Evolutionary conservation across 2,329 filamentous ascomycete species (phyloP).

Genomic region (Mollisia scopiformis): DNA sequence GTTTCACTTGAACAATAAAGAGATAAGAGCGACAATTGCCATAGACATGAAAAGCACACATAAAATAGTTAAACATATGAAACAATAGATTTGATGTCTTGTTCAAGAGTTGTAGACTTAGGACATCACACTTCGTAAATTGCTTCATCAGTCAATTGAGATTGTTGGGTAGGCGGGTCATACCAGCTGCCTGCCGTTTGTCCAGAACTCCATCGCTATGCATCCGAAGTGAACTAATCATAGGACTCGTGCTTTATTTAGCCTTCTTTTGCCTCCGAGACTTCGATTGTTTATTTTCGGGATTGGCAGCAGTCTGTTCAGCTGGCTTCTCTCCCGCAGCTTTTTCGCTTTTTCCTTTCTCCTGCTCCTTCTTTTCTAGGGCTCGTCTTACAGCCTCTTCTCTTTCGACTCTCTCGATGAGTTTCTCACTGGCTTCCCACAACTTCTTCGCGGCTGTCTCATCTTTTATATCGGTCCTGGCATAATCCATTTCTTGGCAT

Average conservation of each 20-base stretch:
- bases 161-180: too few relatives aligned
- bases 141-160: neutral
- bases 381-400: conserved; percentile 63
- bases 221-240: neutral
- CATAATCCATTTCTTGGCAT: conserved; percentile 75
- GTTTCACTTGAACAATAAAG: neutral
- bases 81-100: too few relatives aligned
- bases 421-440: conserved; percentile 86
- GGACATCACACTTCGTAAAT: neutral
- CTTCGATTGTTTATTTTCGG: conserved; percentile 30
- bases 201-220: conserved; percentile 17
- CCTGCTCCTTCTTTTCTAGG: conserved; percentile 42
- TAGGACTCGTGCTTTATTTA: conserved; percentile 21
- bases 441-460: conserved; percentile 81
- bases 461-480: conserved; percentile 74
- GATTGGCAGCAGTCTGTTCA: conserved; percentile 36
- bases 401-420: conserved; percentile 83
- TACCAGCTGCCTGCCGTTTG: too few relatives aligned
- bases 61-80: too few relatives aligned
- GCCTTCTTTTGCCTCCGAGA: conserved; percentile 34
- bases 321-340: conserved; percentile 18
- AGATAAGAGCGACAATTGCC: neutral
- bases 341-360: conserved; percentile 36
- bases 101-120: too few relatives aligned
- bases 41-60: too few relatives aligned